A percentile compares a stretch with the other conserved stretches of the same genome.
Conservation (phyloP, 768 basidiomycete species). For the Agrocybe praecox region DNA sequence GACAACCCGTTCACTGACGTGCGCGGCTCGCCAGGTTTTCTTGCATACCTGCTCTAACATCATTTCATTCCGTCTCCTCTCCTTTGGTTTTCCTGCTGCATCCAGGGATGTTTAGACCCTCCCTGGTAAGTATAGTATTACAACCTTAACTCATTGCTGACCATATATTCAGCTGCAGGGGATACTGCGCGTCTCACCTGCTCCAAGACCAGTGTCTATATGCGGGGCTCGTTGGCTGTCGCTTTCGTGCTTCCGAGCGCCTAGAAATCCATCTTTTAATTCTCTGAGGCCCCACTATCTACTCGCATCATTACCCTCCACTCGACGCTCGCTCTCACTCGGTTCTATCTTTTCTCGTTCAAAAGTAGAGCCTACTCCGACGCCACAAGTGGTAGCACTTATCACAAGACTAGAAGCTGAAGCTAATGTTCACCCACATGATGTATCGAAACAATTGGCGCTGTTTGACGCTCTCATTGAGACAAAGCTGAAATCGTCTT, state of each 20-base stretch:
- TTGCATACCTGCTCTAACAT: slow-evolving; percentile 1
- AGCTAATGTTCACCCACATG: slow-evolving; percentile 72
- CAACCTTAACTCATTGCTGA: slow-evolving; percentile 10
- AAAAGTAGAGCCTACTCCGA: slow-evolving; percentile 47
- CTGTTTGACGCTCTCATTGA: slow-evolving; percentile 68
- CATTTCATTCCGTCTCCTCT: slow-evolving; percentile 3
- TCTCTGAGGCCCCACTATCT: slow-evolving; percentile 8
- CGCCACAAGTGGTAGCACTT: slow-evolving; percentile 66
- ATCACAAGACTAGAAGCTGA: slow-evolving; percentile 78
- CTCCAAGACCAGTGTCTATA: slow-evolving; percentile 18
- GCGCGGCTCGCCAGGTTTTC: slow-evolving; percentile 3
- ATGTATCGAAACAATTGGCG: slow-evolving; percentile 69
- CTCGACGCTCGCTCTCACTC: slow-evolving; percentile 35
- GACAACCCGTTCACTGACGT: slow-evolving; percentile 16
- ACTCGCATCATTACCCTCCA: slow-evolving; percentile 9
- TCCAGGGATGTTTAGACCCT: slow-evolving; percentile 28
- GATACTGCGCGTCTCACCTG: slow-evolving; percentile 34
- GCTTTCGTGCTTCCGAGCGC: slow-evolving; percentile 9
- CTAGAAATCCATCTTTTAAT: slow-evolving; percentile 9
- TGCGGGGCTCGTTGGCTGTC: slow-evolving; percentile 18
- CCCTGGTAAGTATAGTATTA: slow-evolving; percentile 21
- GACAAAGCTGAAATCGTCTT: slow-evolving; percentile 66
- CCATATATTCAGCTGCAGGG: slow-evolving; percentile 35
- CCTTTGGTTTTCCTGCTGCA: slow-evolving; percentile 1
- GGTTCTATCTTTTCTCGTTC: slow-evolving; percentile 51